Base-by-base conservation (phyloP, 768 basidiomycete genomes). In the Cystobasidiopsis lactophilus region DNA sequence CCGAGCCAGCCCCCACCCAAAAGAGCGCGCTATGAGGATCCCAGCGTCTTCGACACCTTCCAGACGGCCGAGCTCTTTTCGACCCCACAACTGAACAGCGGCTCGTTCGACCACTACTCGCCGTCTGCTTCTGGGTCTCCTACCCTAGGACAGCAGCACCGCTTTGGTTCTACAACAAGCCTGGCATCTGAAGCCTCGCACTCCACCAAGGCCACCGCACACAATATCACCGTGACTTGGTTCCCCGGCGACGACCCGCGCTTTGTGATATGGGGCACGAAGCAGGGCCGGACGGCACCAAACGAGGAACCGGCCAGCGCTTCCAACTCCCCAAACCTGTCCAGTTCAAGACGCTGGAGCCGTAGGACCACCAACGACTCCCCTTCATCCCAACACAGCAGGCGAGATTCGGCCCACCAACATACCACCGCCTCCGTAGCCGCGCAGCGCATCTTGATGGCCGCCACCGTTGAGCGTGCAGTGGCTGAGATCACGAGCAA, bases 401-500 rank as follows among this genome's bases (percentile, higher is more conserved):
- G 24, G 24, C 44, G 38, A 7, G 35, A 38, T 18, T 55, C 50
- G 21, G 29, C 29, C 3, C n/a, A n/a, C 30, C 55, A 24, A 70
- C n/a, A n/a, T n/a, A 72, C 45, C 67, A 70, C 40, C 23, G n/a
- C 46, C 37, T 18, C 48, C 38, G 24, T 31, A 24, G n/a, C 37
- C 21, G 21, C 19, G 5, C 41, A 56, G 39, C 51, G 33, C 39
- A 70, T 83, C 24, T 70, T 91, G n/a, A 69, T 89, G 14, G 86
- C 84, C 0, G 85, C 85, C 3, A 86, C 84, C 2, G 84, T 89
- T 60, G 86, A 89, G 65, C 78, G 86, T 0, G 85, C 84, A 83
- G 79, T 93, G 51, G 85, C 83, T 0, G 84, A 91, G 62, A 69
- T 91, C 46, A 89, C 88, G 29, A 81, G 79, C 60, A 78, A 82